Base-by-base conservation (phyloP, 2,329 filamentous ascomycete species). In the Colletotrichum cereale region DNA sequence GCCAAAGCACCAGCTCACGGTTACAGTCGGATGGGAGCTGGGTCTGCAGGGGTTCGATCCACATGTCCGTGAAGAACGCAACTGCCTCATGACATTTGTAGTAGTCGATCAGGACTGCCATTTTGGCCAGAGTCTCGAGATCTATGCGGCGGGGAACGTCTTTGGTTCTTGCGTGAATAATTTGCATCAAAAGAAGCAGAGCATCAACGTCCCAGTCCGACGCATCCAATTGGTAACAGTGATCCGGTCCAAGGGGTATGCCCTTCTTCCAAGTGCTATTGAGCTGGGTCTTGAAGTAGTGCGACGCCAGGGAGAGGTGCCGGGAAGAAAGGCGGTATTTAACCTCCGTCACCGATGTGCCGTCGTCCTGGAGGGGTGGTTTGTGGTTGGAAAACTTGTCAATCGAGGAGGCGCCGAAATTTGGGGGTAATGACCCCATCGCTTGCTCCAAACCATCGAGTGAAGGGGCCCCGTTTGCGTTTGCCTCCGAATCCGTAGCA, bases 101-200 rank as follows among this genome's bases (percentile, higher is more conserved):
- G 47, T 79, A 79, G 14, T 79, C 77, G 3, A 79, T 74, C 2
- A 79, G 63, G 12, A 76, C 73, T 0, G 77, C 75, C 21, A 78
- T 66, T 24, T 79, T 76, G 8, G 77, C 73, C 3, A 79, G 66
- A 11, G 66, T 75, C 31, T 78, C 75, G 2, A 79, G 66, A 1
- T 48, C 62, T 11, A 80, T 60, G 1, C 16, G 26, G 5, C 64
- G 64, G 2, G 77, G 77, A 0, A 79, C 74, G 2, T 55, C 53
- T 55, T 72, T 65, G 4, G 73, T 69, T 21, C 75, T 76, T 5
- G 76, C 74, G 26, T 79, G 78, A 4, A 79, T 77, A n/a, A 79
- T 75, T 40, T 76, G 65, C 26, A 79, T 74, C 2, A 80, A 48
- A 47, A 78, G 75, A 3, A 78, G 56, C 14, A 80, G 40, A 5